Conservation (phyloP, 2,329 filamentous ascomycete species). For the Botrytis byssoidea region DNA sequence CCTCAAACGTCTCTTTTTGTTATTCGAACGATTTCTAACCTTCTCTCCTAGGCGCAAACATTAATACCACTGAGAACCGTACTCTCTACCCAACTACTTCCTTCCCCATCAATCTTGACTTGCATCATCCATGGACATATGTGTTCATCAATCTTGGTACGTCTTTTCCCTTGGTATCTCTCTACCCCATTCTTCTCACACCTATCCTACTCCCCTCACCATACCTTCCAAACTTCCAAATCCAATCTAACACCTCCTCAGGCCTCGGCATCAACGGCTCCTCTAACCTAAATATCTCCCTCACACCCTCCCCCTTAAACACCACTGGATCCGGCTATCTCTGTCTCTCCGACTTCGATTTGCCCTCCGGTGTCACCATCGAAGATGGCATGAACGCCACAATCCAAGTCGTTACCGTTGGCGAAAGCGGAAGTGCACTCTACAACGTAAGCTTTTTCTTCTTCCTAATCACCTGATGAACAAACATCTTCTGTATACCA, state of each 20-base stretch:
- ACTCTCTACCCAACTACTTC: conserved; percentile 11
- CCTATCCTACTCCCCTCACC: neutral
- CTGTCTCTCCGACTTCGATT: conserved; percentile 20
- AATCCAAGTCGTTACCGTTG: conserved; percentile 23
- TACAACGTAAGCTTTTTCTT: conserved; percentile 19
- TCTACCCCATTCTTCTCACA: neutral
- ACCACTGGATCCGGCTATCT: conserved; percentile 21
- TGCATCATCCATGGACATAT: conserved; percentile 15
- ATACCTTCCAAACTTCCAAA: neutral
- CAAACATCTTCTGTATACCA: neutral
- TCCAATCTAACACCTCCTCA: neutral
- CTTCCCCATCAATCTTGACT: neutral
- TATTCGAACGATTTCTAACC: neutral
- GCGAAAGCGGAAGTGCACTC: conserved; percentile 21
- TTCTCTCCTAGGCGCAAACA: conserved; percentile 19
- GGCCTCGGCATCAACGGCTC: conserved; percentile 20
- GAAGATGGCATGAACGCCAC: conserved; percentile 20
- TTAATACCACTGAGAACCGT: conserved; percentile 19
- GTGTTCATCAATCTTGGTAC: conserved; percentile 15
- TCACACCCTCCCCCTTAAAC: conserved; percentile 18
- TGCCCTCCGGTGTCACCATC: conserved; percentile 13
- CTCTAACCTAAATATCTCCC: conserved; percentile 23
- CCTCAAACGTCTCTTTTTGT: no score
- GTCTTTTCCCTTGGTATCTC: neutral
- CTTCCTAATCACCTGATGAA: no score